Conservation (phyloP, 2,329 filamentous ascomycete genomes). For the Microcyclospora pomicola region DNA sequence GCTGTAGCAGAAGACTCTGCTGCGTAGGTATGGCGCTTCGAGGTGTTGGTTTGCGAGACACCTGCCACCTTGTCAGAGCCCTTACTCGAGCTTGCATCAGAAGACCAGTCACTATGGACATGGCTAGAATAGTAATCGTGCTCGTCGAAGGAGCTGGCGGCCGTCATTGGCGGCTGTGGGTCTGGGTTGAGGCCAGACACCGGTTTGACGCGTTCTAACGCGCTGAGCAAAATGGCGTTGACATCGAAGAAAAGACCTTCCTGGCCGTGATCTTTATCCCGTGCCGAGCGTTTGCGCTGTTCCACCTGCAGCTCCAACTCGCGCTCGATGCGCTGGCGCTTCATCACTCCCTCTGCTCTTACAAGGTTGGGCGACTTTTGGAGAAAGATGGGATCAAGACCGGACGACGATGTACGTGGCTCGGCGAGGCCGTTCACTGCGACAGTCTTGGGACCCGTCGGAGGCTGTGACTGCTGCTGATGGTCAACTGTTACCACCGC, state of each 20-base stretch:
- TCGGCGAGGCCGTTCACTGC: slow-evolving; percentile 13
- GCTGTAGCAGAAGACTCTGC: slow-evolving; percentile 3
- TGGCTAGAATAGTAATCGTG: slow-evolving; percentile 94
- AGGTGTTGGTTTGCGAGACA: slow-evolving; percentile 2
- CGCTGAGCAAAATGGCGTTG: slow-evolving; percentile 36
- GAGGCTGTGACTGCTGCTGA: slow-evolving; percentile 6
- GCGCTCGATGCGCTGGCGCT: slow-evolving; percentile 69
- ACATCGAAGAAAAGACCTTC: slow-evolving; percentile 34
- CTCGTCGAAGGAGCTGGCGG: slow-evolving; percentile 73
- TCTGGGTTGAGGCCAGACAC: slow-evolving; percentile 44
- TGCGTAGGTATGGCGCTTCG: too few species aligned
- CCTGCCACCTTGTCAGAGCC: slow-evolving; percentile 33
- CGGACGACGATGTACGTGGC: slow-evolving; percentile 15
- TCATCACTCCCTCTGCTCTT: slow-evolving; percentile 65
- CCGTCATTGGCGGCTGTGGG: slow-evolving; percentile 42
- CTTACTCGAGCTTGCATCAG: slow-evolving; percentile 30
- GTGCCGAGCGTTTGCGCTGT: slow-evolving; percentile 38
- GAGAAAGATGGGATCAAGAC: slow-evolving; percentile 70
- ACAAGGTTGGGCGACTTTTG: slow-evolving; percentile 77
- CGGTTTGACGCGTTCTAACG: slow-evolving; percentile 59
- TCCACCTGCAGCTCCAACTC: slow-evolving; percentile 64
- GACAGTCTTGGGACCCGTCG: slow-evolving; percentile 4
- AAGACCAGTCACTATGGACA: slow-evolving; percentile 57
- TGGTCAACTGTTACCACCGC: slow-evolving; percentile 12
- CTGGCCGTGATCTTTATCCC: slow-evolving; percentile 35